Base-by-base conservation (phyloP, 805 yeast genomes). In the Pichia eremophila region DNA sequence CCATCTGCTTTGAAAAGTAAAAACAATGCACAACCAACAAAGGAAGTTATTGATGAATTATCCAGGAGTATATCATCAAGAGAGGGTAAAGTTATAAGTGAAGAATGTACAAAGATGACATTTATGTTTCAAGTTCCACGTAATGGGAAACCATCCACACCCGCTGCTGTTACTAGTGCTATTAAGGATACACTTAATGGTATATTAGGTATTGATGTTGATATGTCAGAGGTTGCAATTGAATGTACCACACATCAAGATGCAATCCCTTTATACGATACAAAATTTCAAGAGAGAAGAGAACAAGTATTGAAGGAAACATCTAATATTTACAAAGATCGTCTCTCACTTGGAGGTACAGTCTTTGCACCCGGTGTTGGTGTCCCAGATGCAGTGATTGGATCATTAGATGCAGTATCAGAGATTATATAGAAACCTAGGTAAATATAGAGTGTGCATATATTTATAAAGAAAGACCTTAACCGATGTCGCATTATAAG, bases 371-470 rank as follows among this genome's bases (percentile, higher is more conserved):
- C 74, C 40, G 91, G 95, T 1, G 80, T 87, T 9, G 96, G 96
- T 1, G 90, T 90, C 2, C 95, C 96, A 1, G 96, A 90, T 64
- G 83, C 90, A 53, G 82, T 87, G 1, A 63, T 77, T 32, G 79
- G 81, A 57, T 76, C 83, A 4, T 71, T 84, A 46, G 74, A 72
- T 43, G 77, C 72, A 48, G 93, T 90, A 6, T 54, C 36, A 12
- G 17, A 34, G 9, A 34, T 34, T 8, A 3, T 7, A 9, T 10
- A 34, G 8, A 22, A 7, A 22, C 25, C 25, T 22, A n/a, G n/a
- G n/a, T n/a, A n/a, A n/a, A n/a, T n/a, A n/a, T n/a, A n/a, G n/a
- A n/a, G n/a, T n/a, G n/a, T n/a, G n/a, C n/a, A n/a, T n/a, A n/a
- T n/a, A n/a, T n/a, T n/a, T n/a, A n/a, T n/a, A n/a, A n/a, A n/a